Conservation (phyloP, 805 yeast species). For the Lachancea sp. region DNA sequence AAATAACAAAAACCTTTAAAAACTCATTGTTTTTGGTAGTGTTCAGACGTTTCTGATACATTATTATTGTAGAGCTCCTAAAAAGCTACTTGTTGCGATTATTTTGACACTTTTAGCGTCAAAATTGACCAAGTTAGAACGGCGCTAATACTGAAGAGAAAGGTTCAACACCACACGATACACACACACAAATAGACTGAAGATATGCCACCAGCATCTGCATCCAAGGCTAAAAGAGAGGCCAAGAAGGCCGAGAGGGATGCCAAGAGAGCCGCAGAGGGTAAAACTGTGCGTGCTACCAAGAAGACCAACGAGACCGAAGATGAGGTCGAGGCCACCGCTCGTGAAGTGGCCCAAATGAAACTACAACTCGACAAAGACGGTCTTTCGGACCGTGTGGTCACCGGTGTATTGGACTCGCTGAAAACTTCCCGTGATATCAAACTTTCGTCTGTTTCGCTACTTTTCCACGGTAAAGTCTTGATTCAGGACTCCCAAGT, state of each 20-base stretch:
- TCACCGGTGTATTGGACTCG: conserved; percentile 93
- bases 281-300: conserved; percentile 44
- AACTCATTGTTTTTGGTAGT: neutral
- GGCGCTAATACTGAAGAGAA: neutral
- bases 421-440: conserved; percentile 88
- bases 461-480: conserved; percentile 96
- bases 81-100: neutral
- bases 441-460: conserved; percentile 81
- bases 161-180: too few relatives aligned
- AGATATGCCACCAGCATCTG: conserved; percentile 52
- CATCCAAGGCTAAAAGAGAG: conserved; percentile 97
- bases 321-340: conserved; percentile 49
- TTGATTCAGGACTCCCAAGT: conserved; percentile 84
- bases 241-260: conserved; percentile 95
- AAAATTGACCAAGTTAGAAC: neutral
- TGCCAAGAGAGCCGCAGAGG: conserved; percentile 87
- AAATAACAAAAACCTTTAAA: neutral
- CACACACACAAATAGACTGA: neutral
- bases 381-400: conserved; percentile 94
- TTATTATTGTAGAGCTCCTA: neutral
- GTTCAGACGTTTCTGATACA: neutral
- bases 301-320: conserved; percentile 48
- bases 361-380: conserved; percentile 90
- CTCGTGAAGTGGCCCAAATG: conserved; percentile 73
- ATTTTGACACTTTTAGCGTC: neutral